These are phyloP conservation scores for Zhuliangozyma blackwelliae DNA, from an alignment of 1,139 yeast species.

Conservation along the genomic window DNA sequence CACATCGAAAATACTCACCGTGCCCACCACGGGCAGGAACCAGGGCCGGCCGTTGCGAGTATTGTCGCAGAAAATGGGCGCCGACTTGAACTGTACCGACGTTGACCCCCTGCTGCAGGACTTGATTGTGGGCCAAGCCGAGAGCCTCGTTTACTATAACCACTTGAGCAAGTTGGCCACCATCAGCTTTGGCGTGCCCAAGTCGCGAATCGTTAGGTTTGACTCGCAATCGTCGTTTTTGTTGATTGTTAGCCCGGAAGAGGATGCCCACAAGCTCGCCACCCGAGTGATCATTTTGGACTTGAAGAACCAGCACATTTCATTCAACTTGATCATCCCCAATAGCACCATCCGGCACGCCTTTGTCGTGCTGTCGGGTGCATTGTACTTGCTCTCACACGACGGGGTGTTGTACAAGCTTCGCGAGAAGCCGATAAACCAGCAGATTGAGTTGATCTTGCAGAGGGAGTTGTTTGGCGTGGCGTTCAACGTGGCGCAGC, in stretches of 20 bases:
- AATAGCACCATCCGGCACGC: slow-evolving; percentile 53
- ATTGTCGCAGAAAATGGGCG: slow-evolving; percentile 62
- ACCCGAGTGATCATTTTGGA: slow-evolving; percentile 66
- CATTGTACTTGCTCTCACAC: slow-evolving; percentile 57
- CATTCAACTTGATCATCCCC: slow-evolving; percentile 66
- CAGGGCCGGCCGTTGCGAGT: slow-evolving; percentile 62
- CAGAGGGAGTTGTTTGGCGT: slow-evolving; percentile 69
- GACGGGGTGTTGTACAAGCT: slow-evolving; percentile 74
- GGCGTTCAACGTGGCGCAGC: slow-evolving; percentile 68
- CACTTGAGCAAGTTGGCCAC: slow-evolving; percentile 53
- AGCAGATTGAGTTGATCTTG: slow-evolving; percentile 66
- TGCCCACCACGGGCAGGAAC: slow-evolving; percentile 77
- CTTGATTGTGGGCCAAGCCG: slow-evolving; percentile 52
- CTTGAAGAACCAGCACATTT: slow-evolving; percentile 61
- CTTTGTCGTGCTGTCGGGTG: slow-evolving; percentile 47
- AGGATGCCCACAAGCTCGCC: slow-evolving; percentile 15
- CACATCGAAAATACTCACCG: slow-evolving; percentile 64
- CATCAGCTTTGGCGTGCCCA: slow-evolving; percentile 55
- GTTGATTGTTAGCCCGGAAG: slow-evolving; percentile 49
- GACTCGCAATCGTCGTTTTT: slow-evolving; percentile 30
- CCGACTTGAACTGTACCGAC: slow-evolving; percentile 64
- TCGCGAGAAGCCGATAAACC: slow-evolving; percentile 60
- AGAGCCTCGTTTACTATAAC: slow-evolving; percentile 51
- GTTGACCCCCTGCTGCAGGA: slow-evolving; percentile 31
- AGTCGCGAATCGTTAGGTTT: slow-evolving; percentile 47